A percentile compares a stretch with the other conserved stretches of the same genome.
Conservation (phyloP, 148 eudicot genomes). For the Cornus controversa region DNA sequence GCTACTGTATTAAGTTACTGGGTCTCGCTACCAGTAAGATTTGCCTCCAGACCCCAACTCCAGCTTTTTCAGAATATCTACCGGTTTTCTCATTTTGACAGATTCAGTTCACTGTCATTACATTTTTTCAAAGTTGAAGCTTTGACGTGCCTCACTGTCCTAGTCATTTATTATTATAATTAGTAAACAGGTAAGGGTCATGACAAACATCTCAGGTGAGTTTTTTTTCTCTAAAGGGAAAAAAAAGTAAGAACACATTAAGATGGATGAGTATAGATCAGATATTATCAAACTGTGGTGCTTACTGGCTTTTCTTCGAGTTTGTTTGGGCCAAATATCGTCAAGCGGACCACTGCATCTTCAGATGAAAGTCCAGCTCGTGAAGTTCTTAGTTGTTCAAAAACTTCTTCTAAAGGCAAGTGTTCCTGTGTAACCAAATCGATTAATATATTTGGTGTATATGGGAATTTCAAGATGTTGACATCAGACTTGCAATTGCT, state of each 20-base stretch:
- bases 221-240: not conserved
- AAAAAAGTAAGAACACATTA: not conserved
- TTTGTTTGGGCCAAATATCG: conserved; percentile 67
- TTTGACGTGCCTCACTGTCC: too few relatives aligned
- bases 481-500: not conserved
- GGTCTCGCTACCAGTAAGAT: too few relatives aligned
- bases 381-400: conserved; percentile 54
- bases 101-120: not conserved
- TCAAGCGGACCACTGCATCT: conserved; percentile 59
- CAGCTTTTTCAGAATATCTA: not conserved
- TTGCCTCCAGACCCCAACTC: too few relatives aligned
- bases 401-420: conserved; percentile 63
- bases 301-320: conserved; percentile 73
- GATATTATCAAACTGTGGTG: conserved; percentile 10
- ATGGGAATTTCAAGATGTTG: not conserved
- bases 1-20: too few relatives aligned
- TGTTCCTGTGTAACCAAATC: conserved; percentile 45
- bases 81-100: not conserved
- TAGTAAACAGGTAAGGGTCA: too few relatives aligned
- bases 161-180: too few relatives aligned
- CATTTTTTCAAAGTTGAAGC: not conserved
- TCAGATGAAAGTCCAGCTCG: conserved; percentile 46
- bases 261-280: not conserved
- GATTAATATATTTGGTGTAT: not conserved
- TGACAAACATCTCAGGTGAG: too few relatives aligned